A percentile compares a stretch with the other conserved stretches of the same genome.
phyloP scores from a whole-genome alignment of 2,329 filamentous ascomycete genomes.

The Talaromyces marneffei region DNA sequence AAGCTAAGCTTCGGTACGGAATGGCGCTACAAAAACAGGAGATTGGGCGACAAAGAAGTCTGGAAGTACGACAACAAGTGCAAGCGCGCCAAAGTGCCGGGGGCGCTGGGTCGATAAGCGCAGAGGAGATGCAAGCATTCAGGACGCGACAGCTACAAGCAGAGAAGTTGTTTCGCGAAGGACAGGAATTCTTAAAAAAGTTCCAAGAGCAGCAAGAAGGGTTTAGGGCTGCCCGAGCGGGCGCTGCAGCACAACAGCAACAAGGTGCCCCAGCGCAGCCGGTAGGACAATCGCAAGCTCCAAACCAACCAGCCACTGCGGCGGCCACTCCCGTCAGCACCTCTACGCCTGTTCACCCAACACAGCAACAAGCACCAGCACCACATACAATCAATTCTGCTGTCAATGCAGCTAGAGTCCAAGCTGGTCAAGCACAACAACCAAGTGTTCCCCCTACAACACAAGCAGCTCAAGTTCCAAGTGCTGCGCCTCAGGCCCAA shows the following conservation, averaged over 20 bases:
- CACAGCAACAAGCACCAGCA: conserved; percentile 33
- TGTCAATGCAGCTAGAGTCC: conserved; percentile 40
- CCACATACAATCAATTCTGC: conserved; percentile 46
- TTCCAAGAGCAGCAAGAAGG: conserved; percentile 46
- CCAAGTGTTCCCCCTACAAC: background rate
- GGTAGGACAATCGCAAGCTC: conserved; percentile 14
- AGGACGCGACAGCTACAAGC: conserved; percentile 37
- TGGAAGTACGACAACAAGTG: conserved; percentile 37
- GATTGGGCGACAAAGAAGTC: conserved; percentile 39
- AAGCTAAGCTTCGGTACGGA: conserved; percentile 44
- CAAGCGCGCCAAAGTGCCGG: conserved; percentile 34
- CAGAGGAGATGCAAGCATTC: conserved; percentile 39
- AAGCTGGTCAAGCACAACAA: conserved; percentile 22
- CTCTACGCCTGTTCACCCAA: conserved; percentile 27
- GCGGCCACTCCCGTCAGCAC: conserved; percentile 19
- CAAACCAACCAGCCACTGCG: background rate
- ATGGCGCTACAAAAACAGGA: conserved; percentile 46
- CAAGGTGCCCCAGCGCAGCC: background rate
- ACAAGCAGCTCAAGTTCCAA: conserved; percentile 6
- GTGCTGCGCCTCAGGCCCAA: conserved; percentile 24
- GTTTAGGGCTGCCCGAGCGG: conserved; percentile 32
- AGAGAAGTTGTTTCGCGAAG: conserved; percentile 39
- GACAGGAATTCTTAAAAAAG: conserved; percentile 42
- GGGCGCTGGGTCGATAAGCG: conserved; percentile 28
- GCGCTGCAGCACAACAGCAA: background rate